These are phyloP conservation scores for Pestalotiopsis sp. DNA, from an alignment of 2,329 filamentous ascomycete genomes.

Conservation along the genomic window DNA sequence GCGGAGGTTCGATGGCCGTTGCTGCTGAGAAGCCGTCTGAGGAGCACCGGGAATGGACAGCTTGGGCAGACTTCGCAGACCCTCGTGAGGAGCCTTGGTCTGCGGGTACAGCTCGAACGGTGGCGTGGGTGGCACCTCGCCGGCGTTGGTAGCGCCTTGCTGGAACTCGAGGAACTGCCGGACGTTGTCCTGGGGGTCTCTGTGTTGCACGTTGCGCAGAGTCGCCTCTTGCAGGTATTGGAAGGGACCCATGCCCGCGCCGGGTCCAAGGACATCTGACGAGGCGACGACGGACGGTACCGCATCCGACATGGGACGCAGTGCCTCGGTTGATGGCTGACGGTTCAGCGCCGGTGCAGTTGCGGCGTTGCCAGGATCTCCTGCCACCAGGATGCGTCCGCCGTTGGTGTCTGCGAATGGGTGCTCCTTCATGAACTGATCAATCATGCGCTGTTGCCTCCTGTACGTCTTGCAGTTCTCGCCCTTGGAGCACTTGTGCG, in stretches of 20 bases:
- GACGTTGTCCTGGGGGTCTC: slow-evolving; percentile 91
- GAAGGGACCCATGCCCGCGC: slow-evolving; percentile 60
- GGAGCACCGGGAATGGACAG: slow-evolving; percentile 55
- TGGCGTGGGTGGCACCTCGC: slow-evolving; percentile 69
- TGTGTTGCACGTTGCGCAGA: slow-evolving; percentile 68
- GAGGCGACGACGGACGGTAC: slow-evolving; percentile 86
- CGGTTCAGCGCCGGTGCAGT: slow-evolving; percentile 62
- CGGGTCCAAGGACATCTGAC: slow-evolving; percentile 83
- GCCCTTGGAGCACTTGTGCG: slow-evolving; percentile 83
- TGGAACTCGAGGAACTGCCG: slow-evolving; percentile 90
- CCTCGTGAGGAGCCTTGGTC: slow-evolving; percentile 50
- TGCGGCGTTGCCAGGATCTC: slow-evolving; percentile 76
- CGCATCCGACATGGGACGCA: slow-evolving; percentile 73
- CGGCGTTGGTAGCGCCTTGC: slow-evolving; percentile 41
- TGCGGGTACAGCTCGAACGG: slow-evolving; percentile 66
- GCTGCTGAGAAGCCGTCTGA: slow-evolving; percentile 25
- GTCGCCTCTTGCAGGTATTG: slow-evolving; percentile 73
- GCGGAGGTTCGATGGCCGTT: slow-evolving; percentile 22
- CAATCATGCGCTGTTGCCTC: slow-evolving; percentile 77
- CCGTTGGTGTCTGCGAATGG: slow-evolving; percentile 64
- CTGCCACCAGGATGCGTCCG: slow-evolving; percentile 75
- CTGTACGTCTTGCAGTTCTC: slow-evolving; percentile 83
- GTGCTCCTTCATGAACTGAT: slow-evolving; percentile 74
- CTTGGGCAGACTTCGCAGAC: slow-evolving; percentile 62
- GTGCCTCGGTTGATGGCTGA: slow-evolving; percentile 51